Base-by-base conservation (phyloP, 2,329 filamentous ascomycete genomes). In the Fusarium bactridioides region DNA sequence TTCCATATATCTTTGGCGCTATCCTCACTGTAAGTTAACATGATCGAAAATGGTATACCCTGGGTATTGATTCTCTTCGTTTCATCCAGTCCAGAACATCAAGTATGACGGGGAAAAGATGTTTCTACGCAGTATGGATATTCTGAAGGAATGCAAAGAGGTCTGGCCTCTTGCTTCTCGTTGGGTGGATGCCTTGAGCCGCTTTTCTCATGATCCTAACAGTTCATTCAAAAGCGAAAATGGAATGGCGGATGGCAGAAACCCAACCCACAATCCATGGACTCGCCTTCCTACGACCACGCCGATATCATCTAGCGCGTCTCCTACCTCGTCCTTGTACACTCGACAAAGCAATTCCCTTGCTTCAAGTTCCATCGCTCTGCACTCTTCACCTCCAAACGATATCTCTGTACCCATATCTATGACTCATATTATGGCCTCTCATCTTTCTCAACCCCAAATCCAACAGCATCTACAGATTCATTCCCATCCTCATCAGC, bases 91-190 rank as follows among this genome's bases (percentile, higher is more conserved):
- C 45, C 76, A 76, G 8, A 60, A 53, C 7, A 82, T 86, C 37
- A 78, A 80, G 40, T 78, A 78, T 21, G 80, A 83, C 43, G 85
- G 85, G 7, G 82, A 83, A 5, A 76, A 76, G 43, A 88, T 88
- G 80, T 84, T 87, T 12, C 79, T 82, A 25, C 80, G 83, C 13
- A 84, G 82, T 37, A 82, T 86, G 27, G 73, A 68, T 6, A 86
- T 88, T 13, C 78, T 88, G 7, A 80, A 82, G 40, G 84, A 86
- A 58, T 86, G 85, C 75, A 84, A 83, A 62, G 80, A 84, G 43
- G 83, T 86, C 19, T 88, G 87, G 86, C 86, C 87, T 2, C 79
- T 88, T 11, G 86, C 87, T 3, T 80, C 81, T n/a, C 83, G 85
- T 11, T 88, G 86, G 86, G 82, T 85, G n/a, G 84, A 85, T 11